phyloP scores from a whole-genome alignment of 805 yeast species.

The Saturnispora sekii region DNA sequence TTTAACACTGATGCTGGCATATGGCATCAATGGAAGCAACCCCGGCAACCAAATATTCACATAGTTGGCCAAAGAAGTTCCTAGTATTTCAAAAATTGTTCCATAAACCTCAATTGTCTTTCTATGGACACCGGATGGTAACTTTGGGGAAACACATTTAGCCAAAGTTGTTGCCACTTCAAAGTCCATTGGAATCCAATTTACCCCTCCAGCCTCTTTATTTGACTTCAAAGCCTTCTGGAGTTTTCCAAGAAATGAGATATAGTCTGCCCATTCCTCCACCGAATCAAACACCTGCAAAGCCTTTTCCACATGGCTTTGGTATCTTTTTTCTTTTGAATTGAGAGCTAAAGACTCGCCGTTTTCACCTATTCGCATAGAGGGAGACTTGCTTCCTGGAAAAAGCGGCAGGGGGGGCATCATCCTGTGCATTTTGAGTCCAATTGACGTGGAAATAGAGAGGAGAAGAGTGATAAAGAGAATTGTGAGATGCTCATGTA shows the following conservation, averaged over 20 bases:
- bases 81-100: slow-evolving; percentile 55
- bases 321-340: slow-evolving; percentile 60
- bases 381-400: slow-evolving; percentile 8
- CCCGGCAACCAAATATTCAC: slow-evolving; percentile 88
- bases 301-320: slow-evolving; percentile 61
- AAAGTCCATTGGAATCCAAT: slow-evolving; percentile 59
- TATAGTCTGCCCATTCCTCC: slow-evolving; percentile 97
- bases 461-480: background rate
- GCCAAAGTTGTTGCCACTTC: slow-evolving; percentile 65
- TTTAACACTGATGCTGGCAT: slow-evolving; percentile 82
- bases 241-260: slow-evolving; percentile 74
- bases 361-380: slow-evolving; percentile 6
- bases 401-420: slow-evolving; percentile 13
- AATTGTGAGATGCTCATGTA: background rate
- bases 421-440: slow-evolving; percentile 13
- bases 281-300: slow-evolving; percentile 68
- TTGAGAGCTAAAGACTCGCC: slow-evolving; percentile 25
- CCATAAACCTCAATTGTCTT: slow-evolving; percentile 75
- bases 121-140: slow-evolving; percentile 95
- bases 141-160: slow-evolving; percentile 64
- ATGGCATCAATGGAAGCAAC: slow-evolving; percentile 76
- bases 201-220: slow-evolving; percentile 30
- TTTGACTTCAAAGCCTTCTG: slow-evolving; percentile 56
- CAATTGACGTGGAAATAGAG: background rate
- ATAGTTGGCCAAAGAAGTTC: slow-evolving; percentile 41